These are phyloP conservation scores for Clarireedia paspali DNA, from an alignment of 2,329 filamentous ascomycete genomes.

Conservation along the genomic window DNA sequence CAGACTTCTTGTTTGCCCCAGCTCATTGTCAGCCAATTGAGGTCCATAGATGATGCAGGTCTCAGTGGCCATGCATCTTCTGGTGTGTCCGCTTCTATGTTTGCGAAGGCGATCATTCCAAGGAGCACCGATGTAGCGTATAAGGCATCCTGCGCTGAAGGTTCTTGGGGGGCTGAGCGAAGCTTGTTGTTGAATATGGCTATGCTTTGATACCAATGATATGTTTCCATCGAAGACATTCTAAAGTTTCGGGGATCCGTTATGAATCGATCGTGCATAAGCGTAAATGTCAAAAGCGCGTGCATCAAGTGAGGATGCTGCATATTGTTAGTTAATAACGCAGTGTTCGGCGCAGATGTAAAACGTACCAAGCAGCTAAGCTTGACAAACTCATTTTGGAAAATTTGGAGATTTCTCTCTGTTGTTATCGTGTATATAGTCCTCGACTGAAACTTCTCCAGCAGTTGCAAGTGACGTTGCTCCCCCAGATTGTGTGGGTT, in stretches of 20 bases:
- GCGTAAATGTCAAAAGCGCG: constrained; percentile 42
- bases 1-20: constrained; percentile 49
- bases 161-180: constrained; percentile 26
- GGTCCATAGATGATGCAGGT: constrained; percentile 34
- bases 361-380: constrained; percentile 35
- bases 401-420: constrained; percentile 26
- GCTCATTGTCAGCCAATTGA: constrained; percentile 51
- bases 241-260: constrained; percentile 9
- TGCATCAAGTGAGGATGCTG: constrained; percentile 39
- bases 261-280: constrained; percentile 43
- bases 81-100: constrained; percentile 35
- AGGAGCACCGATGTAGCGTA: constrained; percentile 42
- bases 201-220: constrained; percentile 41
- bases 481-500: constrained; percentile 9
- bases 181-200: constrained; percentile 41
- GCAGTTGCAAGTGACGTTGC: constrained; percentile 25
- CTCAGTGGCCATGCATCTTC: constrained; percentile 50
- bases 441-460: constrained; percentile 37
- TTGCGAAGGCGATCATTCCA: constrained; percentile 38
- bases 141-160: constrained; percentile 37
- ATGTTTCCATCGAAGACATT: constrained; percentile 32
- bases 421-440: constrained; percentile 36
- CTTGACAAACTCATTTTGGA: constrained; percentile 30
- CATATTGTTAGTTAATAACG: not conserved
- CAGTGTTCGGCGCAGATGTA: not conserved